Evolutionary conservation across 2,329 filamentous ascomycete species (phyloP), one percentile per base, ranked within the genome.

Genomic region (Fonsecaea erecta): DNA sequence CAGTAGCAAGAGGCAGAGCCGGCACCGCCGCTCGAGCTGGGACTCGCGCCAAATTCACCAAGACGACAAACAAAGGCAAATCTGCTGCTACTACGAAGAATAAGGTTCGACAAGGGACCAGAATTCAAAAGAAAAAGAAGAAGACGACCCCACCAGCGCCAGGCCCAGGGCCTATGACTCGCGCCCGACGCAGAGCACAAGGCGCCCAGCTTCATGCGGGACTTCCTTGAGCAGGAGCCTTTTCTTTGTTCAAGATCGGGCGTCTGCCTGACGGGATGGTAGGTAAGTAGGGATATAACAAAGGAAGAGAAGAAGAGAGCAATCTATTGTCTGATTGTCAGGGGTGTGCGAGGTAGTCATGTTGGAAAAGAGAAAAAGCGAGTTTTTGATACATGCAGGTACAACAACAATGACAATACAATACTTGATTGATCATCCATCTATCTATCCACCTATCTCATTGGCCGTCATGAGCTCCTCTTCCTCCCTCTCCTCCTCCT

Each of bases 1-100:
- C 34, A 62, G 51, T 18, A 62, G 51, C 30, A 46, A 46, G 26
- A 56, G n/a, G 52, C 28, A 28, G 26, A 52, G 34, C 60, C 34
- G 4, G 18, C 12, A 46, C 18, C 21, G 24, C 16, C 24, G 46
- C 43, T 43, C 52, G 26, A 26, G 11, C 16, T 18, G 18, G 32
- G 7, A 43, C 18, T 34, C 24, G 21, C 9, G 35, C 34, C 59
- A 58, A 26, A 32, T 24, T 21, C 57, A 37, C 11, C 43, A 34
- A 52, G n/a, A 11, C 28, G 3, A 32, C 34, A 12, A 18, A 30
- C 16, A 60, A 21, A 52, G n/a, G 12, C 9, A 60, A 35, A 1
- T 21, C 11, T 18, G 5, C 34, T 6, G n/a, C n/a, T n/a, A 52
- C 28, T 4, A 48, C 21, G 12, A 46, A 46, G 16, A 35, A 4